Percentiles rank a stretch among this genome's conserved stretches.
Evolutionary conservation across 139 green algal species (phyloP).

Genomic region (Raphidocelis subcapitata): DNA sequence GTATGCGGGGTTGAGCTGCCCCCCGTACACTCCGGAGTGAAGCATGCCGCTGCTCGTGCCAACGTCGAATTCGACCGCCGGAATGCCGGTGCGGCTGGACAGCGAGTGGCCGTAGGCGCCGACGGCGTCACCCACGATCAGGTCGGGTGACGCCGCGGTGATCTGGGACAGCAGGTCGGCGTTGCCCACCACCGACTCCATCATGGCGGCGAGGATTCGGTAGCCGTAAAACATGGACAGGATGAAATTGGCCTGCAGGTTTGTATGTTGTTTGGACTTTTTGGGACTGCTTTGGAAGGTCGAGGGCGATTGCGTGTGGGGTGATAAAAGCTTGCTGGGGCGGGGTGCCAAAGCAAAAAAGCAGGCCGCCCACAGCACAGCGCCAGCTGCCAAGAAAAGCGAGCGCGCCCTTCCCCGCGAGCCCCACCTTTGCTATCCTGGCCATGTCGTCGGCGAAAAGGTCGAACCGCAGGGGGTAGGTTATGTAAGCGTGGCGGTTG

Average conservation of each 20-base stretch:
- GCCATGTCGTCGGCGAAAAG: conserved; percentile 24
- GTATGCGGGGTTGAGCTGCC: conserved; percentile 20
- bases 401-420: too few relatives aligned
- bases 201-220: conserved; percentile 16
- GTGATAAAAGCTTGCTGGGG: too few relatives aligned
- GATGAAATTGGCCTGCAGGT: conserved; percentile 2
- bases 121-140: conserved; percentile 21
- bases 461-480: conserved; percentile 20
- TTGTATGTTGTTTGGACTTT: too few relatives aligned
- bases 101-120: conserved; percentile 25
- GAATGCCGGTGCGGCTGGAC: not conserved
- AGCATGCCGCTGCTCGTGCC: conserved; percentile 26
- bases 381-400: too few relatives aligned
- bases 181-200: conserved; percentile 11
- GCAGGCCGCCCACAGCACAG: too few relatives aligned
- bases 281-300: too few relatives aligned
- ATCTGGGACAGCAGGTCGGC: not conserved
- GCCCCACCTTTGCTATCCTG: not conserved
- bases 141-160: not conserved
- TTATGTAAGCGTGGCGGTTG: conserved; percentile 19
- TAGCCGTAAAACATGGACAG: conserved; percentile 11
- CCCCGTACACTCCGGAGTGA: not conserved
- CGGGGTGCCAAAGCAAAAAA: too few relatives aligned
- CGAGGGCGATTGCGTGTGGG: too few relatives aligned
- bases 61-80: conserved; percentile 25